These are phyloP conservation scores for Didymellaceae sp. DNA, from an alignment of 2,329 filamentous ascomycete genomes.

Conservation along the genomic window DNA sequence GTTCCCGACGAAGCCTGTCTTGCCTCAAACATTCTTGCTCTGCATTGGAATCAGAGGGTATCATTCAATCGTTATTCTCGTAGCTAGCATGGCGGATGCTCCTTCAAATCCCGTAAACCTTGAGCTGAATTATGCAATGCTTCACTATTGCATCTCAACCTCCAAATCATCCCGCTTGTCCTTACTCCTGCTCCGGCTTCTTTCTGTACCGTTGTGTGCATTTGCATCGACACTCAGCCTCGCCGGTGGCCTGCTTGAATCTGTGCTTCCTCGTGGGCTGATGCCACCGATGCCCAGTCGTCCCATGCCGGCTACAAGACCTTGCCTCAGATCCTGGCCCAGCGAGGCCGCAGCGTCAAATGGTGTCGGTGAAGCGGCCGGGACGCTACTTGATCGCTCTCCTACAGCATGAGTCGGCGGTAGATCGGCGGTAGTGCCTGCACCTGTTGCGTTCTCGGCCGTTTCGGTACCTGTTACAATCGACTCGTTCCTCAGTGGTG, in stretches of 20 bases:
- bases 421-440: slow-evolving; percentile 35
- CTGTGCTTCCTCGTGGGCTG: slow-evolving; percentile 24
- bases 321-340: slow-evolving; percentile 39
- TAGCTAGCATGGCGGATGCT: neutral
- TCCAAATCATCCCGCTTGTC: slow-evolving; percentile 38
- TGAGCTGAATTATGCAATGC: neutral
- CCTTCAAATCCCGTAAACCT: neutral
- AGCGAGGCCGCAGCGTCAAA: slow-evolving; percentile 38
- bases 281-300: slow-evolving; percentile 35
- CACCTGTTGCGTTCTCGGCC: slow-evolving; percentile 40
- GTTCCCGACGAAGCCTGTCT: too few relatives aligned
- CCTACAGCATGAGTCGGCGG: slow-evolving; percentile 33
- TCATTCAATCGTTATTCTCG: neutral
- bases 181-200: slow-evolving; percentile 29
- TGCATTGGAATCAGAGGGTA: too few relatives aligned
- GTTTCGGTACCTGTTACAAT: slow-evolving; percentile 47
- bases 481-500: slow-evolving; percentile 38
- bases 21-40: too few relatives aligned
- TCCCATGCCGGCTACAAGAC: slow-evolving; percentile 40
- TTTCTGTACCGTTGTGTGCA: slow-evolving; percentile 20
- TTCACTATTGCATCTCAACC: slow-evolving; percentile 45
- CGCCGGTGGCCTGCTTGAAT: neutral
- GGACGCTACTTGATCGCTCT: slow-evolving; percentile 16
- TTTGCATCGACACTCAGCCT: slow-evolving; percentile 21
- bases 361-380: slow-evolving; percentile 24